Conservation (phyloP, 805 yeast species). For the Wickerhamomyces chaumierensis region DNA sequence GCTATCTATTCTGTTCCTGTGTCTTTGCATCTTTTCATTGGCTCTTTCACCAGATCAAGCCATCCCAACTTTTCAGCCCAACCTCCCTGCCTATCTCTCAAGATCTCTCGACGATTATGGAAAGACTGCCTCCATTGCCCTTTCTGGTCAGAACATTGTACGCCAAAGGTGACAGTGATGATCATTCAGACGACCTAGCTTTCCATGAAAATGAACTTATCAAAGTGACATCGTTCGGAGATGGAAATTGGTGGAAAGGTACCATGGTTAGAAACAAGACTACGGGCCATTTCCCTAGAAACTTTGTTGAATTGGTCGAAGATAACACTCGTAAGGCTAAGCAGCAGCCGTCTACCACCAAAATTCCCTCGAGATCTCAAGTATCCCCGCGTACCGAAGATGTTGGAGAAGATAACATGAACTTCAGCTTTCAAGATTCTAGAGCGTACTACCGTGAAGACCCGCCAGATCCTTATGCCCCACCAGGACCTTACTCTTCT, state of each 20-base stretch:
- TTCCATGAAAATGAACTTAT: constrained; percentile 89
- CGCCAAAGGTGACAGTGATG: constrained; percentile 76
- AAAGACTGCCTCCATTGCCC: constrained; percentile 35
- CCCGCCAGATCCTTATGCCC: constrained; percentile 1
- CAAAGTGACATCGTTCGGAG: constrained; percentile 69
- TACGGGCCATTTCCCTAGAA: constrained; percentile 79
- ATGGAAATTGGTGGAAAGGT: constrained; percentile 93
- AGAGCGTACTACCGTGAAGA: constrained; percentile 8
- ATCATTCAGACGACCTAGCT: constrained; percentile 80
- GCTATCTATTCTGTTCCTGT: too few species aligned
- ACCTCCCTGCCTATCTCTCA: too few species aligned
- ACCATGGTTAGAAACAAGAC: constrained; percentile 66
- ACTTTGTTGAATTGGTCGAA: constrained; percentile 58
- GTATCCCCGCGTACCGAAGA: too few species aligned
- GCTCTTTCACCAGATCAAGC: too few species aligned
- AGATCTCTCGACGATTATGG: neutral
- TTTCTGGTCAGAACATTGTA: constrained; percentile 73
- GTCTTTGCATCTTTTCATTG: too few species aligned
- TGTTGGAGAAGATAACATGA: constrained; percentile 11
- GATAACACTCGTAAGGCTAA: constrained; percentile 3
- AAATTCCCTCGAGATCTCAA: neutral
- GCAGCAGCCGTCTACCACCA: neutral
- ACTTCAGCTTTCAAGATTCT: constrained; percentile 19
- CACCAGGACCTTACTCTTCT: constrained; percentile 5
- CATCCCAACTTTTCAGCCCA: too few species aligned